phyloP scores from a whole-genome alignment of 768 basidiomycete species.

The Termitomyces sp. region DNA sequence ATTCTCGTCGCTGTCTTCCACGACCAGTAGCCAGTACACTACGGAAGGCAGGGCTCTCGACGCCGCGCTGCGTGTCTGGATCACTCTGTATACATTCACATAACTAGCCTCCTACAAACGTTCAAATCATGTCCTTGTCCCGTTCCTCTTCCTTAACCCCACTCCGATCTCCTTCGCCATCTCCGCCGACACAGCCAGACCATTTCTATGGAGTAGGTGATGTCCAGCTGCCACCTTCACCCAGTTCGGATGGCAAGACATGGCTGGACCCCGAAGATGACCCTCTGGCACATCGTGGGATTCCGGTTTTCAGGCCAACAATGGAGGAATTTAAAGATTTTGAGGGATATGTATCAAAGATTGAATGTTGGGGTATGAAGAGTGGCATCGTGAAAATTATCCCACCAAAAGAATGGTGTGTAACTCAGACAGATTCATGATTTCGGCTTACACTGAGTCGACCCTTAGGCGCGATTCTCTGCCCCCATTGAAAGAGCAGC shows the following conservation, averaged over 20 bases:
- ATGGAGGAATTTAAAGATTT: constrained; percentile 92
- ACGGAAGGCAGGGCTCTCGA: not conserved
- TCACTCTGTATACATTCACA: not conserved
- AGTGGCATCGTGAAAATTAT: constrained; percentile 97
- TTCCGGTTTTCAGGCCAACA: constrained; percentile 93
- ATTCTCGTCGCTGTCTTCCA: constrained; percentile 1
- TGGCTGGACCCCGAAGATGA: constrained; percentile 80
- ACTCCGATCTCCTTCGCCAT: constrained; percentile 50
- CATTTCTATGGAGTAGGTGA: constrained; percentile 71
- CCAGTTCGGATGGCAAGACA: constrained; percentile 52
- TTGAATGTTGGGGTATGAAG: constrained; percentile 85
- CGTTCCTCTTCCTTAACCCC: constrained; percentile 38
- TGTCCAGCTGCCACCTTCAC: constrained; percentile 48
- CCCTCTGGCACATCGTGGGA: constrained; percentile 77
- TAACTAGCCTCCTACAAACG: constrained; percentile 5
- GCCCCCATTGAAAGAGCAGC: constrained; percentile 65
- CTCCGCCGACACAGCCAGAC: constrained; percentile 62
- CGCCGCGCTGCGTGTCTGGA: constrained; percentile 2
- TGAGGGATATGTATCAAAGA: constrained; percentile 79
- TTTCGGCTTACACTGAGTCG: not conserved
- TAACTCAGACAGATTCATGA: not conserved
- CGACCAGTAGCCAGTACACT: not conserved
- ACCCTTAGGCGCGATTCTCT: constrained; percentile 59
- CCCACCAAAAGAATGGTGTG: constrained; percentile 88
- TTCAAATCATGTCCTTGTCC: constrained; percentile 26